A percentile compares a stretch with the other conserved stretches of the same genome.
phyloP scores from a whole-genome alignment of 2,329 filamentous ascomycete genomes.

The Cercospora brassicicola region DNA sequence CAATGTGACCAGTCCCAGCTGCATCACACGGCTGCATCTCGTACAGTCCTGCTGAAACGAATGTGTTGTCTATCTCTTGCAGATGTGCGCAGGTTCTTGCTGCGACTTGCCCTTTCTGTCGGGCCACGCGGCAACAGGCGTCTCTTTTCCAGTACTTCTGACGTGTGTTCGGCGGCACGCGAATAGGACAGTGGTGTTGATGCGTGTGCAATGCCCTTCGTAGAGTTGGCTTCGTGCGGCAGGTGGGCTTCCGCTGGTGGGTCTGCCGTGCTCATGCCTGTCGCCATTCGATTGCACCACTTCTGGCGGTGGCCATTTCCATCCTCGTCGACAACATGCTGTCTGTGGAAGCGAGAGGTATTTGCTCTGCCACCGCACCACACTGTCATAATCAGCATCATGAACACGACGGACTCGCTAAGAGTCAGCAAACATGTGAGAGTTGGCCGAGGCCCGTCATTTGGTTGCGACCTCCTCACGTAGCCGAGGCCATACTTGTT shows the following conservation, averaged over 20 bases:
- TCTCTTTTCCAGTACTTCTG: not conserved
- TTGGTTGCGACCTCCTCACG: not conserved
- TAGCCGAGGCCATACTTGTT: not conserved
- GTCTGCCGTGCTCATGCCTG: not conserved
- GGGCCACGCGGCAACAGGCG: not conserved
- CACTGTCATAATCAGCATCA: not conserved
- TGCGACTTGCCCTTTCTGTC: not conserved
- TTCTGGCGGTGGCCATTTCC: not conserved
- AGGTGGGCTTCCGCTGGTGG: not conserved
- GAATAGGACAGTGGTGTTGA: not conserved
- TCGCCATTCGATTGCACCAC: not conserved
- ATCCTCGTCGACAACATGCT: not conserved
- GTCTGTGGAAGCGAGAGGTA: not conserved
- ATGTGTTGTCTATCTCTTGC: not conserved
- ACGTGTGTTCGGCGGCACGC: not conserved
- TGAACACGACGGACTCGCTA: not conserved
- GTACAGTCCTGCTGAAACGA: not conserved
- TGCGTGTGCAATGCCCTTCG: not conserved
- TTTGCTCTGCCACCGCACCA: not conserved
- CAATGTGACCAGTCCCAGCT: not conserved
- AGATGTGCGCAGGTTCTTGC: not conserved
- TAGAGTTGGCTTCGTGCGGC: not conserved
- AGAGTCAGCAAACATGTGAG: not conserved
- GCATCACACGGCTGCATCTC: not conserved
- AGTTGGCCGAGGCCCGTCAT: not conserved